Conservation (phyloP, 2,329 filamentous ascomycete genomes). For the Cercospora sp. region DNA sequence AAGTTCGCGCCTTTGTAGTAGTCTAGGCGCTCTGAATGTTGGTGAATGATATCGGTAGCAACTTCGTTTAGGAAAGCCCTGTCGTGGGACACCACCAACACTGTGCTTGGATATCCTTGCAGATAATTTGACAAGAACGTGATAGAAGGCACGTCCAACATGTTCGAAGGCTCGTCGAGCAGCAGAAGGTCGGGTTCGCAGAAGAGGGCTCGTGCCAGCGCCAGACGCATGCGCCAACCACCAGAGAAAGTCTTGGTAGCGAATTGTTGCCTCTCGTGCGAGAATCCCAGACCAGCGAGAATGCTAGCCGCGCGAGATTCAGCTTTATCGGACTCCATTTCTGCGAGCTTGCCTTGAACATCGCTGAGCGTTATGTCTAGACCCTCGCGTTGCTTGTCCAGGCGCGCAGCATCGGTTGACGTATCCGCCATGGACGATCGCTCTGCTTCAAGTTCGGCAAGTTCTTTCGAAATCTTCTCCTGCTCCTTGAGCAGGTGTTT, state of each 20-base stretch:
- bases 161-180: constrained; percentile 86
- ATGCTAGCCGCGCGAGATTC: constrained; percentile 95
- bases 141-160: constrained; percentile 73
- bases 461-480: constrained; percentile 74
- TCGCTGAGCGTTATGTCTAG: constrained; percentile 89
- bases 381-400: constrained; percentile 85
- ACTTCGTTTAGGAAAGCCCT: constrained; percentile 98
- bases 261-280: constrained; percentile 83
- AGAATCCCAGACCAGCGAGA: constrained; percentile 94
- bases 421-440: constrained; percentile 83
- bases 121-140: constrained; percentile 97
- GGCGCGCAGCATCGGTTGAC: constrained; percentile 77
- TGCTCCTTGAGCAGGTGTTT: constrained; percentile 92
- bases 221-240: constrained; percentile 99
- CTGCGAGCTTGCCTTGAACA: constrained; percentile 84
- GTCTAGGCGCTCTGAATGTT: constrained; percentile 93
- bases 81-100: constrained; percentile 97
- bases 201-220: constrained; percentile 90
- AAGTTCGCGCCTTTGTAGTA: constrained; percentile 99
- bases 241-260: constrained; percentile 98
- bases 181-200: constrained; percentile 94
- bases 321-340: constrained; percentile 99
- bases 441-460: constrained; percentile 75
- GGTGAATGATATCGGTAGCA: constrained; percentile 98
- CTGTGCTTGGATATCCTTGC: constrained; percentile 87